These are phyloP conservation scores for Lactarius deliciosus DNA, from an alignment of 768 basidiomycete species.

Conservation along the genomic window DNA sequence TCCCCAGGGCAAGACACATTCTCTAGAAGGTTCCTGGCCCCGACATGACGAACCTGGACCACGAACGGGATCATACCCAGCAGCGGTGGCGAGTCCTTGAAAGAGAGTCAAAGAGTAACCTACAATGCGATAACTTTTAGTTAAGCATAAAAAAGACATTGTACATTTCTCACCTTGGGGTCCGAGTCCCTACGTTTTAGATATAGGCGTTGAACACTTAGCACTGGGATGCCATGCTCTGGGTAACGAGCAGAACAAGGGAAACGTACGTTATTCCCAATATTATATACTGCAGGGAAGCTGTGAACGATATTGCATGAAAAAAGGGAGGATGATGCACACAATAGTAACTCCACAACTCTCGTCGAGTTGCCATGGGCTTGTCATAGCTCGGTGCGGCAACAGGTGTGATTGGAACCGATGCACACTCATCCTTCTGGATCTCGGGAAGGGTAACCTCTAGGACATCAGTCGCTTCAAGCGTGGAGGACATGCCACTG, in stretches of 20 bases:
- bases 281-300: slow-evolving; percentile 61
- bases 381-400: slow-evolving; percentile 41
- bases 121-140: slow-evolving; percentile 2
- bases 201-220: neutral
- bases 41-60: slow-evolving; percentile 71
- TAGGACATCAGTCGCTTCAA: slow-evolving; percentile 1
- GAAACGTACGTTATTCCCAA: slow-evolving; percentile 65
- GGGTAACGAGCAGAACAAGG: neutral
- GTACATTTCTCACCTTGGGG: slow-evolving; percentile 39
- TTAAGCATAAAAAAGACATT: slow-evolving; percentile 4
- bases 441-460: neutral
- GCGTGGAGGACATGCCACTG: neutral
- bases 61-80: slow-evolving; percentile 66
- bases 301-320: slow-evolving; percentile 32
- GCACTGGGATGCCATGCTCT: slow-evolving; percentile 28
- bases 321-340: slow-evolving; percentile 41
- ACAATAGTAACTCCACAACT: slow-evolving; percentile 82
- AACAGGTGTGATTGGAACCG: neutral
- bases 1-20: slow-evolving; percentile 79
- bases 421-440: no score
- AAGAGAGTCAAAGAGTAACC: slow-evolving; percentile 70
- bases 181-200: slow-evolving; percentile 55
- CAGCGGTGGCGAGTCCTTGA: slow-evolving; percentile 64
- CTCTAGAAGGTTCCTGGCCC: slow-evolving; percentile 53
- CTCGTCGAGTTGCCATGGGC: slow-evolving; percentile 68